phyloP scores from a whole-genome alignment of 2,329 filamentous ascomycete genomes.

The Colletotrichum eremochloae region DNA sequence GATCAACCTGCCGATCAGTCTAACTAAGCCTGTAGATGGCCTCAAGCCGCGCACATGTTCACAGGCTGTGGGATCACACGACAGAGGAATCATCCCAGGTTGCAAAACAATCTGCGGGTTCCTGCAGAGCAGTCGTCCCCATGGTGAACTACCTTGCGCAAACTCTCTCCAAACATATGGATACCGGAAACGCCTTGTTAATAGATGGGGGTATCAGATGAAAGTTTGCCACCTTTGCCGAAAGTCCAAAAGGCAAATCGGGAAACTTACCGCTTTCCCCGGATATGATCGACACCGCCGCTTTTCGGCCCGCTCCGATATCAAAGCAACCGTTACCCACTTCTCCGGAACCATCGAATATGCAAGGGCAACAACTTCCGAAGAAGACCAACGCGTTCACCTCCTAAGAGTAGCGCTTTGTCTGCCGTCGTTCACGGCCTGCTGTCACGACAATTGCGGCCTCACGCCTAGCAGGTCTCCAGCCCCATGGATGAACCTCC shows the following conservation, averaged over 20 bases:
- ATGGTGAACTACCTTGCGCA: constrained; percentile 9
- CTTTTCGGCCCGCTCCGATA: constrained; percentile 36
- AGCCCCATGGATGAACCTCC: constrained; percentile 9
- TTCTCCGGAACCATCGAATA: background rate
- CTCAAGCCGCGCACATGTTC: constrained; percentile 7
- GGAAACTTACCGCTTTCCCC: constrained; percentile 16
- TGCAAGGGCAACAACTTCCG: constrained; percentile 1
- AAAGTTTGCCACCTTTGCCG: constrained; percentile 5
- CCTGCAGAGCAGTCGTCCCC: constrained; percentile 19
- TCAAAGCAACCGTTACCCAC: constrained; percentile 28
- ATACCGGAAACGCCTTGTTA: constrained; percentile 9
- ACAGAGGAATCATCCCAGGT: background rate
- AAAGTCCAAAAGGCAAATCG: constrained; percentile 23
- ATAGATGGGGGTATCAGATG: constrained; percentile 23
- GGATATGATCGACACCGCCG: constrained; percentile 23
- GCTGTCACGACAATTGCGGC: background rate
- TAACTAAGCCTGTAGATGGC: background rate
- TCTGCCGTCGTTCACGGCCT: constrained; percentile 1
- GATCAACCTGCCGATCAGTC: background rate
- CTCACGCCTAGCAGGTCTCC: constrained; percentile 8
- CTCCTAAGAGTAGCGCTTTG: background rate
- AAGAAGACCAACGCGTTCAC: background rate
- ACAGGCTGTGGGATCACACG: constrained; percentile 1
- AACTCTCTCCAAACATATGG: background rate
- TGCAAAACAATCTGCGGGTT: constrained; percentile 3